Percentiles rank a stretch among this genome's conserved stretches.
phyloP scores from a whole-genome alignment of 148 eudicot genomes.

The Heliosperma pusillum region DNA sequence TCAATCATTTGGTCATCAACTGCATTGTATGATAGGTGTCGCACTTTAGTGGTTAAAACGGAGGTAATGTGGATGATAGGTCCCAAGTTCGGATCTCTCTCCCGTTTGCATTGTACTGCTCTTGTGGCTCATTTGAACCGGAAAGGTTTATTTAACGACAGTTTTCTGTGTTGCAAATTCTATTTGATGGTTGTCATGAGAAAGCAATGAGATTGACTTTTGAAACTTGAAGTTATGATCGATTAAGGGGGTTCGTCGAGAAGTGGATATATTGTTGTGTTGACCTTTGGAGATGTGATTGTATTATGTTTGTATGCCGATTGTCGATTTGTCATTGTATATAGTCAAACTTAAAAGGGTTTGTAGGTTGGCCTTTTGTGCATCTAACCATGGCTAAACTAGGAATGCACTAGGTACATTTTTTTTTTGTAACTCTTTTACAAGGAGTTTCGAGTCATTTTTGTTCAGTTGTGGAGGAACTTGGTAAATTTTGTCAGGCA shows the following conservation, averaged over 20 bases:
- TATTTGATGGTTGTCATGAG: neutral
- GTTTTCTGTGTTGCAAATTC: neutral
- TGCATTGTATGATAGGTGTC: no score
- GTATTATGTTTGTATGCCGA: neutral
- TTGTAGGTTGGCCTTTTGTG: neutral
- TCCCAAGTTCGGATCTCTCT: no score
- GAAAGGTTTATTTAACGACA: no score
- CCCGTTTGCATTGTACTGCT: neutral
- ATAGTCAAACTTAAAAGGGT: neutral
- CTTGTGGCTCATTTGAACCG: no score
- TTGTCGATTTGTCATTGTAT: neutral
- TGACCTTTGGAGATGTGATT: constrained; percentile 9
- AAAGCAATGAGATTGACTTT: no score
- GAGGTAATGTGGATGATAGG: neutral
- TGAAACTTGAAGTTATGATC: neutral
- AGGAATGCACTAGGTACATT: neutral
- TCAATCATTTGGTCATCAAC: no score
- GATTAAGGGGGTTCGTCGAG: neutral
- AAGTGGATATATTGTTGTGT: constrained; percentile 6
- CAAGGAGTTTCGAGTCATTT: neutral
- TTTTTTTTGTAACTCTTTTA: no score
- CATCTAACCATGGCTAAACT: neutral
- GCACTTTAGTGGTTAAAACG: no score
- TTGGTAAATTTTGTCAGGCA: neutral
- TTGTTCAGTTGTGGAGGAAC: neutral